These are phyloP conservation scores for Penicillium chermesinum DNA, from an alignment of 495 filamentous ascomycete species.

Conservation along the genomic window DNA sequence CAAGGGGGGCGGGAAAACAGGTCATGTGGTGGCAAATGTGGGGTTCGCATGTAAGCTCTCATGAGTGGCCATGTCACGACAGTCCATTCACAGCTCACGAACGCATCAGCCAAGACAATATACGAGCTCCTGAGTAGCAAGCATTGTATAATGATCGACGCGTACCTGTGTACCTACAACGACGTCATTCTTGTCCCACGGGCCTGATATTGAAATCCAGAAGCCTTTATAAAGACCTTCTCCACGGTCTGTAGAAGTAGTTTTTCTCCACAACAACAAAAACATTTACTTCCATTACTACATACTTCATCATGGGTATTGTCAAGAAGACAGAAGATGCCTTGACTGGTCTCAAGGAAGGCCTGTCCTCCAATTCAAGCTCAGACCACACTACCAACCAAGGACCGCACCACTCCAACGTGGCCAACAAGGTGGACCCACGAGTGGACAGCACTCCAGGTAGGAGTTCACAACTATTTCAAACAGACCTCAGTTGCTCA, in stretches of 20 bases:
- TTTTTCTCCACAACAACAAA: too few species aligned
- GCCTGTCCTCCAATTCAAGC: not conserved
- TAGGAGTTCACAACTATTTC: not conserved
- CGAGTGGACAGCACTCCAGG: constrained; percentile 33
- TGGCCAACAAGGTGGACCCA: constrained; percentile 45
- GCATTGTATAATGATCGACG: not conserved
- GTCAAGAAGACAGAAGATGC: not conserved
- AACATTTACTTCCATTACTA: too few species aligned
- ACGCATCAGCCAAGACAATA: too few species aligned
- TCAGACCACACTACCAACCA: constrained; percentile 21
- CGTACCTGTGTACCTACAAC: not conserved
- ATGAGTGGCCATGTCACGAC: not conserved
- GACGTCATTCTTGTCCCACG: not conserved
- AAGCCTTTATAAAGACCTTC: not conserved
- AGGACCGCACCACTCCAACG: constrained; percentile 41
- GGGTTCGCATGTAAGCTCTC: not conserved
- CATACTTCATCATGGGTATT: not conserved
- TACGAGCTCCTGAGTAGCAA: not conserved
- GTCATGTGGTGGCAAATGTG: not conserved
- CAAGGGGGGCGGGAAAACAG: not conserved
- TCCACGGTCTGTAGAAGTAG: not conserved
- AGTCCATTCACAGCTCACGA: not conserved
- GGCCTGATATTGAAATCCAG: not conserved
- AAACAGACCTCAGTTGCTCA: not conserved
- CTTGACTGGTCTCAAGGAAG: not conserved